These are phyloP conservation scores for Trichophyton simii DNA, from an alignment of 2,329 filamentous ascomycete species.

Conservation along the genomic window DNA sequence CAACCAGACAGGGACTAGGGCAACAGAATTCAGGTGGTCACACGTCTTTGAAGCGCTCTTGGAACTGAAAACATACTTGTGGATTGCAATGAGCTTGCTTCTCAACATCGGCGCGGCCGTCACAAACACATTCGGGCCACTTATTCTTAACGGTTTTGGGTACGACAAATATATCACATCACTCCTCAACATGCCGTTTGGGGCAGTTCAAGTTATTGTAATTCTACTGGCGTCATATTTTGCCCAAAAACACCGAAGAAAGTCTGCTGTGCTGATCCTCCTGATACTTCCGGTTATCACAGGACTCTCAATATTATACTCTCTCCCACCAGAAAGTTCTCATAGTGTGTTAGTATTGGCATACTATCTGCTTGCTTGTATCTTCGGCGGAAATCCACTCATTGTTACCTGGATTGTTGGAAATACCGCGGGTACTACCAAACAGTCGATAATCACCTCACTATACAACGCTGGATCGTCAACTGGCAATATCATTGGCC, in stretches of 20 bases:
- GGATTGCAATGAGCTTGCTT: slow-evolving; percentile 47
- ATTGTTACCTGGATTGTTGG: slow-evolving; percentile 57
- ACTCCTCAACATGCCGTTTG: slow-evolving; percentile 56
- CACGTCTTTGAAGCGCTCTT: slow-evolving; percentile 33
- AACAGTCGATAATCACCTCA: slow-evolving; percentile 53
- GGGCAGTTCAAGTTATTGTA: slow-evolving; percentile 46
- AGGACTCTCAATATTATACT: slow-evolving; percentile 36
- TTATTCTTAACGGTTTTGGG: slow-evolving; percentile 50
- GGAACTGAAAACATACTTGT: slow-evolving; percentile 44
- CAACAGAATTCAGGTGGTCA: slow-evolving; percentile 34
- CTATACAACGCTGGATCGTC: slow-evolving; percentile 51
- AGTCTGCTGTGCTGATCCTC: slow-evolving; percentile 42
- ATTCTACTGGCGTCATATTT: slow-evolving; percentile 46
- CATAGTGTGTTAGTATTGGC: slow-evolving; percentile 39
- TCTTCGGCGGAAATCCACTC: slow-evolving; percentile 54
- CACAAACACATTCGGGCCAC: slow-evolving; percentile 52
- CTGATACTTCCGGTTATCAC: slow-evolving; percentile 50
- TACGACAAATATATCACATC: slow-evolving; percentile 47
- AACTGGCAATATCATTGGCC: slow-evolving; percentile 55
- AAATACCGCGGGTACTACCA: slow-evolving; percentile 56
- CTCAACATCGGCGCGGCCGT: slow-evolving; percentile 54
- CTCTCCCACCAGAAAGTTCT: slow-evolving; percentile 29
- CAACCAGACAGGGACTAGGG: slow-evolving; percentile 38
- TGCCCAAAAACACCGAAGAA: slow-evolving; percentile 39
- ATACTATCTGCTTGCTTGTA: slow-evolving; percentile 54